phyloP scores from a whole-genome alignment of 352 stramenopile genomes.

The Globisporangium parvum region DNA sequence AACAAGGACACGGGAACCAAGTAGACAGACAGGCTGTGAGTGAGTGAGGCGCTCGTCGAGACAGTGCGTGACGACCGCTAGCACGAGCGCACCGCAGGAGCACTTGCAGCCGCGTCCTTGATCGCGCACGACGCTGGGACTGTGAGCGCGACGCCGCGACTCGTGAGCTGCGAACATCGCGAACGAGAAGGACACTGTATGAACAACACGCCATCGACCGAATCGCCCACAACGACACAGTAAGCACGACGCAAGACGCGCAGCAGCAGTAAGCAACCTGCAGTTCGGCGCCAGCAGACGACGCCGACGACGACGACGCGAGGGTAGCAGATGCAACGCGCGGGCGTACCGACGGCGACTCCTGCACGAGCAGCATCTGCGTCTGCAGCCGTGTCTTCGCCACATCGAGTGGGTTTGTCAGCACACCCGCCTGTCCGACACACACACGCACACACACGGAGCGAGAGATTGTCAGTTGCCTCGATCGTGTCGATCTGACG shows the following conservation, averaged over 20 bases:
- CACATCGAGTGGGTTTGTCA: conserved; percentile 98
- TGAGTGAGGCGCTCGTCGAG: neutral
- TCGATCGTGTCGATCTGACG: neutral
- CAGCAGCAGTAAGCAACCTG: conserved; percentile 24
- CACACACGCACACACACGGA: neutral
- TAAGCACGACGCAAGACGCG: neutral
- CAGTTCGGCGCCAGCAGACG: conserved; percentile 27
- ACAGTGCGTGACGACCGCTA: neutral
- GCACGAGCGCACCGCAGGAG: neutral
- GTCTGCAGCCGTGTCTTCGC: conserved; percentile 98
- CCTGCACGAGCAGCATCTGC: conserved; percentile 71
- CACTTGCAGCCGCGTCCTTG: conserved; percentile 23
- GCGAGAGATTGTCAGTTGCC: neutral
- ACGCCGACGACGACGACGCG: no score
- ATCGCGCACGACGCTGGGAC: conserved; percentile 58
- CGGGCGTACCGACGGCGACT: conserved; percentile 52
- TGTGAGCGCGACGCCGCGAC: conserved; percentile 50
- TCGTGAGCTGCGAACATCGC: conserved; percentile 67
- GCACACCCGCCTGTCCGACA: conserved; percentile 45
- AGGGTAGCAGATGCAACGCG: conserved; percentile 8
- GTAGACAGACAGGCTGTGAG: neutral
- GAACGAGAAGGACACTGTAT: conserved; percentile 68
- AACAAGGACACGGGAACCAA: neutral
- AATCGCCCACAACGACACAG: conserved; percentile 1
- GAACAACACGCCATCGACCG: conserved; percentile 25